Evolutionary conservation across 2,329 filamentous ascomycete genomes (phyloP).

Genomic region (Fusarium luffae): DNA sequence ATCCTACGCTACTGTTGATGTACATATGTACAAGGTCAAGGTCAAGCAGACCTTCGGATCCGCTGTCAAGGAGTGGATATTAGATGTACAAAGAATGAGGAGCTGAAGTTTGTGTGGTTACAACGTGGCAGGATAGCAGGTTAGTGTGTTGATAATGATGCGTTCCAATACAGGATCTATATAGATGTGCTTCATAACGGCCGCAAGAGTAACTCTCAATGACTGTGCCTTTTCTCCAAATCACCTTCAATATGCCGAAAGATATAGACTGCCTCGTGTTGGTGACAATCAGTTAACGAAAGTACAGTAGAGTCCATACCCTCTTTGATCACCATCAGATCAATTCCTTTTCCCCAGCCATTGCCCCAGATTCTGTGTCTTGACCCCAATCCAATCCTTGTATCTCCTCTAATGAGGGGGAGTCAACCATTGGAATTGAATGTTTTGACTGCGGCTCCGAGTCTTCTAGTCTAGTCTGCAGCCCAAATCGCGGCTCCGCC

Average conservation of each 20-base stretch:
- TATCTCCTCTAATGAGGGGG: constrained; percentile 29
- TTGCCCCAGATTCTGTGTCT: constrained; percentile 10
- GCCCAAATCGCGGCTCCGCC: constrained; percentile 45
- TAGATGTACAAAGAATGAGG: background rate
- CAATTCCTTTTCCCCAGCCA: constrained; percentile 13
- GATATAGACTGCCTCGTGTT: background rate
- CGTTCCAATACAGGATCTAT: background rate
- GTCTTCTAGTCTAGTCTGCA: constrained; percentile 17
- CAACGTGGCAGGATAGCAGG: constrained; percentile 15
- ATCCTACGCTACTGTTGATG: background rate
- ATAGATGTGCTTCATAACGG: background rate
- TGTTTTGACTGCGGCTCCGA: constrained; percentile 42
- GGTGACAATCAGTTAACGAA: background rate
- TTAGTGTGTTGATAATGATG: constrained; percentile 22
- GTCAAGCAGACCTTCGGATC: constrained; percentile 38
- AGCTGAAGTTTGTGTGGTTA: background rate
- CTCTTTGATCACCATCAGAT: background rate
- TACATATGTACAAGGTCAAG: constrained; percentile 1
- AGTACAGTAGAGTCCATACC: background rate
- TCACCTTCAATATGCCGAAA: background rate
- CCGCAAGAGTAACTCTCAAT: background rate
- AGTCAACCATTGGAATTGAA: constrained; percentile 3
- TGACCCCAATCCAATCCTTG: background rate
- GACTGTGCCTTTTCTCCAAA: constrained; percentile 14
- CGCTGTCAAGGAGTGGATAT: constrained; percentile 27